Evolutionary conservation across 2,329 filamentous ascomycete species (phyloP), one percentile per base, ranked within the genome.

Genomic region (Didymella lethalis): DNA sequence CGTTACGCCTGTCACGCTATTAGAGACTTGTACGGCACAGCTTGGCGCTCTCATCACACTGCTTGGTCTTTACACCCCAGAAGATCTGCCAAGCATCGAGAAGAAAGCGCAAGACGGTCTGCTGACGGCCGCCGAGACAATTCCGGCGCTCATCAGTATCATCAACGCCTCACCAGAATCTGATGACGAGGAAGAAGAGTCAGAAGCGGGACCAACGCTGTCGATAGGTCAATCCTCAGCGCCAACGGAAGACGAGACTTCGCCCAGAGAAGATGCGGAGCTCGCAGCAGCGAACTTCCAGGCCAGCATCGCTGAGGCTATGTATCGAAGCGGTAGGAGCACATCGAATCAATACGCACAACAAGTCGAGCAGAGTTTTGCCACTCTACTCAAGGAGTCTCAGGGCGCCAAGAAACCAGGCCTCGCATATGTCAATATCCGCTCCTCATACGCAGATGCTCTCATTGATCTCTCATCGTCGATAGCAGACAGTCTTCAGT

Each of bases 11-110:
- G 81, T 83, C 47, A 86, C 86, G 1, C 82, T 92, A 7, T 78
- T 91, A 1, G 90, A 92, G 61, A 91, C 88, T 0, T 82, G 87
- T 14, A 80, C 90, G 31, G 87, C 88, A 4, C 86, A 89, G 62
- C 74, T 91, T 0, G 74, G 70, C 4, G 76, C 79, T 14, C 64
- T 83, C n/a, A 79, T 78, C 0, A 77, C 76, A 0, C 72, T 83
- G 2, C 49, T 86, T 79, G 65, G 84, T 77, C 47, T 82, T 81
- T 70, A 85, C 78, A 57, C 83, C 76, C 40, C 79, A 23, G 52
- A 73, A 80, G 66, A 82, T 64, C 57, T 83, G 67, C 50, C 79
- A 73, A 68, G 76, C 68, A 77, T 89, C 16, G 81, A 83, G n/a
- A 84, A 85, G 77, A 82, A 86, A 52, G 84, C 87, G 57, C 81